These are phyloP conservation scores for Pyropia yezoensis DNA, from an alignment of 23 red algal genomes.

Conservation along the genomic window DNA sequence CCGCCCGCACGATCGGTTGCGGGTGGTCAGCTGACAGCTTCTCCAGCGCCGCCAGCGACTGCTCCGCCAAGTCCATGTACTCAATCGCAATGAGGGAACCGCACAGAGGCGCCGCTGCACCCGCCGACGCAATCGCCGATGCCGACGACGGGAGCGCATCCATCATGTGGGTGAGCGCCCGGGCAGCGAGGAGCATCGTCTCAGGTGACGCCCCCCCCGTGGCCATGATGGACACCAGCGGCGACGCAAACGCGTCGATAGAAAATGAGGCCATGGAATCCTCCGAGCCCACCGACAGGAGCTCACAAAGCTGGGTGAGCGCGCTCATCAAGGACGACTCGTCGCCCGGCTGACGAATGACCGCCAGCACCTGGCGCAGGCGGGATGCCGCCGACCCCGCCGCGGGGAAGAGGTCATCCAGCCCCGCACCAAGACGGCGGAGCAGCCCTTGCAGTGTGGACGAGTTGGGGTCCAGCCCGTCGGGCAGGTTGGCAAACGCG, in stretches of 20 bases:
- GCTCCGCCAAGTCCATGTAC: constrained; percentile 98
- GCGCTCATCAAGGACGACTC: constrained; percentile 21
- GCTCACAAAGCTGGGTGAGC: constrained; percentile 85
- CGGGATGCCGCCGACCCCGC: constrained; percentile 30
- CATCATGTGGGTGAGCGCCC: constrained; percentile 89
- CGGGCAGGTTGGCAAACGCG: background rate
- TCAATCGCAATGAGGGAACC: constrained; percentile 75
- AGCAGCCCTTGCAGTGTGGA: constrained; percentile 40
- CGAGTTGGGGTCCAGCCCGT: constrained; percentile 1
- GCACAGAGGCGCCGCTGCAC: constrained; percentile 68
- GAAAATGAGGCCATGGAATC: constrained; percentile 74
- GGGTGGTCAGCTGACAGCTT: constrained; percentile 80
- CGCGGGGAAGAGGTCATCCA: constrained; percentile 63
- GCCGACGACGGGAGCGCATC: constrained; percentile 68
- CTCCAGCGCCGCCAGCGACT: constrained; percentile 81
- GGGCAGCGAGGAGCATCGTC: constrained; percentile 69
- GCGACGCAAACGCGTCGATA: constrained; percentile 66
- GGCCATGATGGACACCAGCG: constrained; percentile 62
- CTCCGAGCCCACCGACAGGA: constrained; percentile 91
- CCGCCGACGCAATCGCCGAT: constrained; percentile 58
- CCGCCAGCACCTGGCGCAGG: constrained; percentile 39
- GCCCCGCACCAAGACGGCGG: constrained; percentile 40
- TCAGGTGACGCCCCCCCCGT: constrained; percentile 23
- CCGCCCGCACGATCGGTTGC: constrained; percentile 62
- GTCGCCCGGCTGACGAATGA: constrained; percentile 22